A percentile compares a stretch with the other conserved stretches of the same genome.
phyloP scores from a whole-genome alignment of 257 asterid species.

The Lycium barbarum region DNA sequence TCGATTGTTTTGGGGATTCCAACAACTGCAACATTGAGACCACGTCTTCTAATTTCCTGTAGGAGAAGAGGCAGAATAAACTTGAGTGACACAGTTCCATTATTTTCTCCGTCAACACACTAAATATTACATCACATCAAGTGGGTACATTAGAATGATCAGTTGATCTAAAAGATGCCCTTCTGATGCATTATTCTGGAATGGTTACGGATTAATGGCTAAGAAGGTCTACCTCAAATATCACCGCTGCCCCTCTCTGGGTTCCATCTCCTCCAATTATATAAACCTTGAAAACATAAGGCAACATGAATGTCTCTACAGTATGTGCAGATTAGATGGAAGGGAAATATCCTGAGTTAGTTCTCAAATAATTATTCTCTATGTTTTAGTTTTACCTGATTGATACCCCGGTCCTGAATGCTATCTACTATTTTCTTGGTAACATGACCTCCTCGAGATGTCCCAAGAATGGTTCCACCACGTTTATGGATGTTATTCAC shows the following conservation, averaged over 20 bases:
- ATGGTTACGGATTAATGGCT: background rate
- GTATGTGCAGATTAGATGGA: background rate
- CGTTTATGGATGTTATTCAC: conserved; percentile 91
- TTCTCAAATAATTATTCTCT: background rate
- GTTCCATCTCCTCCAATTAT: conserved; percentile 97
- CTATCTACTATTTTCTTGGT: conserved; percentile 88
- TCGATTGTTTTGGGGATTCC: conserved; percentile 94
- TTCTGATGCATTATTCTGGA: conserved; percentile 1
- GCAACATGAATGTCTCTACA: background rate
- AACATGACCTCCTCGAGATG: conserved; percentile 86
- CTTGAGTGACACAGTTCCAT: conserved; percentile 7
- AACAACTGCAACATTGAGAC: conserved; percentile 81
- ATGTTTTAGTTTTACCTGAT: conserved; percentile 60
- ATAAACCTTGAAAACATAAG: conserved; percentile 60
- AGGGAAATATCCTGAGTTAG: background rate
- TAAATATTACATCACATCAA: background rate
- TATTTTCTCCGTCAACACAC: background rate
- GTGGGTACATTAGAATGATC: background rate
- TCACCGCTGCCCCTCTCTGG: conserved; percentile 88
- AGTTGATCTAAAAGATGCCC: background rate
- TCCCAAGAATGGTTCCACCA: conserved; percentile 88
- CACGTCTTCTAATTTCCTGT: conserved; percentile 83
- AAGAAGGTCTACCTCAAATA: conserved; percentile 71
- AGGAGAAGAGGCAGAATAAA: conserved; percentile 21
- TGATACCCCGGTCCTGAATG: conserved; percentile 93